Evolutionary conservation across 2,329 filamentous ascomycete genomes (phyloP).

Genomic region (Ophiostoma sp.): DNA sequence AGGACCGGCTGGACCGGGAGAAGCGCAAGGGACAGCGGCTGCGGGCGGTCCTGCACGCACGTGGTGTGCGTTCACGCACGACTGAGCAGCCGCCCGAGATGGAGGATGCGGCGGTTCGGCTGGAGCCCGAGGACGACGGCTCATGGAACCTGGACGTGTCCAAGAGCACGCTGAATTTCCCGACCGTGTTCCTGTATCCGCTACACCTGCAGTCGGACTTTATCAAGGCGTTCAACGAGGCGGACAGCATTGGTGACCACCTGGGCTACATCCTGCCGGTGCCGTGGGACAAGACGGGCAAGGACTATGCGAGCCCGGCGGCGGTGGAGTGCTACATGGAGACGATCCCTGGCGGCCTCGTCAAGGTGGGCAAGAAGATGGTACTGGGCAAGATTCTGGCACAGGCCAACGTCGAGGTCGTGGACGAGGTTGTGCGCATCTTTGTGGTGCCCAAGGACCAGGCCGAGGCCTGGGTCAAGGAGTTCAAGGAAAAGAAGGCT

Average conservation of each 20-base stretch:
- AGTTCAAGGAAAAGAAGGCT: constrained; percentile 72
- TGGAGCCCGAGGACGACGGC: constrained; percentile 47
- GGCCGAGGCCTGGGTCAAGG: constrained; percentile 70
- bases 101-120: constrained; percentile 69
- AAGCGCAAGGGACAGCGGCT: constrained; percentile 57
- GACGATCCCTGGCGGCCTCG: constrained; percentile 68
- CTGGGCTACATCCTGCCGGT: constrained; percentile 79
- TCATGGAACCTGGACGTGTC: constrained; percentile 62
- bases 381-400: constrained; percentile 67
- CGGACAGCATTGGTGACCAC: constrained; percentile 68
- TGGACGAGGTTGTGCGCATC: constrained; percentile 78
- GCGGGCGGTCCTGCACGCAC: constrained; percentile 57
- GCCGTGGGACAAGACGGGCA: constrained; percentile 65
- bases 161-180: constrained; percentile 66
- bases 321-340: constrained; percentile 86
- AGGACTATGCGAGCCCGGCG: constrained; percentile 63
- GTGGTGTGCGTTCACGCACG: constrained; percentile 62
- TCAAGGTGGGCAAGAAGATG: constrained; percentile 86
- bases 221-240: constrained; percentile 79
- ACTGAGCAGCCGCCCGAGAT: constrained; percentile 75
- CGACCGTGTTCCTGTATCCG: constrained; percentile 80
- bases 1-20: constrained; percentile 49
- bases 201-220: constrained; percentile 79
- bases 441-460: constrained; percentile 71
- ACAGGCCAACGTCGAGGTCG: constrained; percentile 70